phyloP scores from a whole-genome alignment of 106 monocot genomes.

The Dendrobium nobile region DNA sequence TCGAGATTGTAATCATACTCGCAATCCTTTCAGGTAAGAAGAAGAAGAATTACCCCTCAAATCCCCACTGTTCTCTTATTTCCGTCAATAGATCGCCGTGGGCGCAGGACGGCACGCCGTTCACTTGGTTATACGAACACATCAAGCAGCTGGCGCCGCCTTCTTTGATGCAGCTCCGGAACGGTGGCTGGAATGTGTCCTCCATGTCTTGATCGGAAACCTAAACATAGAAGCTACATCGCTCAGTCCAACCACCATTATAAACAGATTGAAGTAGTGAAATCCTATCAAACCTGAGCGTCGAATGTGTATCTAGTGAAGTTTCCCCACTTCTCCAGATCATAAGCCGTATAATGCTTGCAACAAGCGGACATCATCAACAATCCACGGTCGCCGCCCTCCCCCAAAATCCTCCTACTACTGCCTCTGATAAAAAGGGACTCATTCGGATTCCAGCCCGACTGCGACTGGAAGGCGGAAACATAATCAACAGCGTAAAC shows the following conservation, averaged over 20 bases:
- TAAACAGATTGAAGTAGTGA: neutral
- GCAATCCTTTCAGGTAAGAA: neutral
- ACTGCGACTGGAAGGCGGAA: constrained; percentile 41
- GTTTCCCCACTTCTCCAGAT: constrained; percentile 78
- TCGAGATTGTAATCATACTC: neutral
- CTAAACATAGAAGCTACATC: constrained; percentile 11
- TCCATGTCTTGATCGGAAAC: constrained; percentile 88
- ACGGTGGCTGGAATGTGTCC: constrained; percentile 85
- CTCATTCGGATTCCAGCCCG: neutral
- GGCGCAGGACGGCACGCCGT: constrained; percentile 85
- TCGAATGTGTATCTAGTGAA: constrained; percentile 72
- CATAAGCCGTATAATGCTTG: constrained; percentile 94
- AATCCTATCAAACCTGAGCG: constrained; percentile 39
- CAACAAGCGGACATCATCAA: constrained; percentile 97
- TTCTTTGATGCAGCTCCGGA: constrained; percentile 65
- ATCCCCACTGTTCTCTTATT: constrained; percentile 70
- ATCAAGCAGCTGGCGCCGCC: constrained; percentile 76
- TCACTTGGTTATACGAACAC: constrained; percentile 97
- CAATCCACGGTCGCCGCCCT: neutral
- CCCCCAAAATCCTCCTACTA: constrained; percentile 5
- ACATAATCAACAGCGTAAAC: constrained; percentile 69
- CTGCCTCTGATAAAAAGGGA: constrained; percentile 4
- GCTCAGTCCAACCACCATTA: neutral
- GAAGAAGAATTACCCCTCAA: constrained; percentile 54
- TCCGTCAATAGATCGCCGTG: constrained; percentile 38